Evolutionary conservation across 495 filamentous ascomycete genomes (phyloP), one percentile per base, ranked within the genome.

Genomic region (Aspergillus diversus): DNA sequence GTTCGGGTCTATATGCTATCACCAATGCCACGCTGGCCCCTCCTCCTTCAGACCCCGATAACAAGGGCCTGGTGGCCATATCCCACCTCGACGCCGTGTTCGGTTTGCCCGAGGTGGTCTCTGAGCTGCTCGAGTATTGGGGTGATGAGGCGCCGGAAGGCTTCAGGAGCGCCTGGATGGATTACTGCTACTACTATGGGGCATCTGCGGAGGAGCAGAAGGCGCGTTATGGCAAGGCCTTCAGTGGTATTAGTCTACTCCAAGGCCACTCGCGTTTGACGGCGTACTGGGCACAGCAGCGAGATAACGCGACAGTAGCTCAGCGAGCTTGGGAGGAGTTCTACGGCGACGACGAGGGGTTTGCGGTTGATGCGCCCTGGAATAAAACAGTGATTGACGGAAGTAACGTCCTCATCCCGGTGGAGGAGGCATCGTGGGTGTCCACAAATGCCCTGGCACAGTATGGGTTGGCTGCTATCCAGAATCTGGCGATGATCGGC

Each of bases 231-330:
- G 77, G 80, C 4, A 39, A 60, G n/a, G 63, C 60, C 58, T 83
- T 81, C 57, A 72, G 76, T 0, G 70, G 48, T 0, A 53, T 77
- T 16, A 78, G 33, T 51, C 63, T 81, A 8, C 54, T 63, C 11
- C 80, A 83, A 54, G 78, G 77, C 7, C 80, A 83, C 61, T 80
- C 78, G 16, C 72, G 79, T 11, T 60, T 83, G 27, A 77, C 79
- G 32, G 79, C 78, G 11, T 80, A 78, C 63, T 63, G 48, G 1
- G 75, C 73, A 31, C 69, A 77, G 3, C 58, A 71, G 35, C 27
- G 64, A 4, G 67, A 62, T 8, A 77, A 79, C 56, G 63, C 57
- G 16, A 74, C 69, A 15, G 69, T 80, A 6, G 77, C 75, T 0
- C 57, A 57, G 55, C 73, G 77, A 35, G 77, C 78, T 7, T 81